Evolutionary conservation across 139 green algal genomes (phyloP).

Genomic region (Tetratostichococcus sp.): DNA sequence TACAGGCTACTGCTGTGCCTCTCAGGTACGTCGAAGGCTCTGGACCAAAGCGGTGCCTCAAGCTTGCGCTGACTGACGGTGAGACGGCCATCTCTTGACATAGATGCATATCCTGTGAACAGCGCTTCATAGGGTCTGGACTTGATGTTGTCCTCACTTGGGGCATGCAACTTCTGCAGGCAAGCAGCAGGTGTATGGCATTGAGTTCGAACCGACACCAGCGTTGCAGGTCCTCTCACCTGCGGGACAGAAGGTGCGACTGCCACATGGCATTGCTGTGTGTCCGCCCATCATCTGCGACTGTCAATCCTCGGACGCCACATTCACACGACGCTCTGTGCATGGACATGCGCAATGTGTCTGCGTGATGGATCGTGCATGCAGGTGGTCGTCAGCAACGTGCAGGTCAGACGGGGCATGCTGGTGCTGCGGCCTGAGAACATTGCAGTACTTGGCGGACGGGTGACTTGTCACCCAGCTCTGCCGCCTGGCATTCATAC

Average conservation of each 20-base stretch:
- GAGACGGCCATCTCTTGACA: background rate
- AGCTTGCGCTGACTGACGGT: conserved; percentile 73
- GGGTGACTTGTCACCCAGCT: conserved; percentile 32
- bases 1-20: background rate
- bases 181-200: conserved; percentile 26
- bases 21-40: conserved; percentile 33
- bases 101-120: too few relatives aligned
- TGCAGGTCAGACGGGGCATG: conserved; percentile 42
- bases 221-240: conserved; percentile 18
- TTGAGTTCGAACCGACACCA: conserved; percentile 38
- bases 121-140: too few relatives aligned
- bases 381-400: conserved; percentile 55
- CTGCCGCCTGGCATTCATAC: too few relatives aligned
- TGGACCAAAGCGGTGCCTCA: conserved; percentile 42
- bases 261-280: too few relatives aligned
- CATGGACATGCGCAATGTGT: background rate
- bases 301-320: too few relatives aligned
- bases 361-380: background rate
- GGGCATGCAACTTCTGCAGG: conserved; percentile 23
- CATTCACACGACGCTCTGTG: background rate
- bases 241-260: conserved; percentile 29
- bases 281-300: too few relatives aligned
- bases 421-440: conserved; percentile 64
- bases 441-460: conserved; percentile 48
- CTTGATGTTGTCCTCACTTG: too few relatives aligned